Conservation (phyloP, 176 grass and related monocot species). For the Triticum timopheevii region DNA sequence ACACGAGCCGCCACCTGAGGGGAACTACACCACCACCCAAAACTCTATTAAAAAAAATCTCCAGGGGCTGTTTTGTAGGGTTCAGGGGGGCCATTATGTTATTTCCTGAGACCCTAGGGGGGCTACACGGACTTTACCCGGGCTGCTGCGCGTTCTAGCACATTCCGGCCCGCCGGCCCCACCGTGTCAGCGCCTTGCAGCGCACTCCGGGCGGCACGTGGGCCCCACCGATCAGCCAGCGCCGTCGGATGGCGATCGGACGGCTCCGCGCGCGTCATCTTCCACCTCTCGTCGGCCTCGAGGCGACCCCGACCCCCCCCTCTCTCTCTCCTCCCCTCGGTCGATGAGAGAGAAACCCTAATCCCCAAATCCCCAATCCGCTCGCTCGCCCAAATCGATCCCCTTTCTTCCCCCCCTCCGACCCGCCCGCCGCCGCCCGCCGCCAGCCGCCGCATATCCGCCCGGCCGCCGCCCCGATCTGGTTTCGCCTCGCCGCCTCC, state of each 20-base stretch:
- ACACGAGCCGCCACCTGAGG: no score
- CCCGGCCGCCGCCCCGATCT: background rate
- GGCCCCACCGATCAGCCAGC: no score
- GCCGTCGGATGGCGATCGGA: background rate
- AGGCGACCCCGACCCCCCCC: background rate
- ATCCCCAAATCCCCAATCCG: background rate
- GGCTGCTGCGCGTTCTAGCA: background rate
- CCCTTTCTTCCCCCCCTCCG: background rate
- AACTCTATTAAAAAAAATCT: no score
- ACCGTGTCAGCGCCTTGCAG: background rate
- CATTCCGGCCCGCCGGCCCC: background rate
- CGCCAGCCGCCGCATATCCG: background rate
- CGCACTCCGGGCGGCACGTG: background rate
- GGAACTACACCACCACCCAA: no score
- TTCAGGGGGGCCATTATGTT: no score
- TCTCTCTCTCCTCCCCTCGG: background rate
- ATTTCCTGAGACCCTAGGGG: background rate
- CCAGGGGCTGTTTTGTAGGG: no score
- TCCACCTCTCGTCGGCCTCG: constrained; percentile 5
- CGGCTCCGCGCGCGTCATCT: background rate
- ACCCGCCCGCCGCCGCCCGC: background rate
- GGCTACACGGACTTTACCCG: background rate
- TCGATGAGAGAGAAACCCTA: constrained; percentile 40
- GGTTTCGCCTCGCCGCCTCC: background rate
- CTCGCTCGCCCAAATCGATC: background rate